A percentile compares a stretch with the other conserved stretches of the same genome.
Evolutionary conservation across 345 rosid species (phyloP).

Genomic region (Melastoma malabathricum): DNA sequence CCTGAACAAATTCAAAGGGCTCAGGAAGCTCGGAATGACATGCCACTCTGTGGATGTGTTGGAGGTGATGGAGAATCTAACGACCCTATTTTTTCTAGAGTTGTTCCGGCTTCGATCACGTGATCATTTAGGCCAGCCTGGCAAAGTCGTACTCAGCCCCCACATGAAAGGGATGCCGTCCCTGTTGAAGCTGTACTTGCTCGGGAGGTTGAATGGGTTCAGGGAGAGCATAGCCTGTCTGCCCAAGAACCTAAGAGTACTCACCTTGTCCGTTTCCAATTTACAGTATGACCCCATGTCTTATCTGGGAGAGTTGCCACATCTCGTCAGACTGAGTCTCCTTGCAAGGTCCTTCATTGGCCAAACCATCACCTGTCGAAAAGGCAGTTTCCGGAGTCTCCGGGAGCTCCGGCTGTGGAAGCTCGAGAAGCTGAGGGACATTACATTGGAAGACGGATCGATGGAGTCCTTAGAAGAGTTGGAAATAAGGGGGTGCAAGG

Average conservation of each 20-base stretch:
- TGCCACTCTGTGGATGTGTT: constrained; percentile 6
- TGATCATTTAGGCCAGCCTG: constrained; percentile 12
- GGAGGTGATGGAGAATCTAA: constrained; percentile 5
- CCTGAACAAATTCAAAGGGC: constrained; percentile 1
- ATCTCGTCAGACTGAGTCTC: constrained; percentile 20
- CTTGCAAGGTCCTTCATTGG: constrained; percentile 15
- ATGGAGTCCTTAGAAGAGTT: constrained; percentile 12
- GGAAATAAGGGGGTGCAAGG: constrained; percentile 20
- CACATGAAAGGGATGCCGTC: not conserved
- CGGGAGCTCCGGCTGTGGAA: constrained; percentile 18
- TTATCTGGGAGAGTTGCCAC: constrained; percentile 1
- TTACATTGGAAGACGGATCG: constrained; percentile 6
- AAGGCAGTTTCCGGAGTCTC: constrained; percentile 11
- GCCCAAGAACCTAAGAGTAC: constrained; percentile 12
- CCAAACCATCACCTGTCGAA: constrained; percentile 1
- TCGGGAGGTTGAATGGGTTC: constrained; percentile 9
- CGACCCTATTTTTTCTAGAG: not conserved
- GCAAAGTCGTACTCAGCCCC: constrained; percentile 4
- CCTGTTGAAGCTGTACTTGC: constrained; percentile 21
- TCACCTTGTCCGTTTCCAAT: constrained; percentile 19
- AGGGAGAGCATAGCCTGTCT: not conserved
- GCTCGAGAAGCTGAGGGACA: constrained; percentile 11
- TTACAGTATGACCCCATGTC: constrained; percentile 11
- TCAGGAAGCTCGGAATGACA: constrained; percentile 21
- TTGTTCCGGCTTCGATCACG: constrained; percentile 21